phyloP scores from a whole-genome alignment of 148 eudicot species.

The Fagopyrum tataricum region DNA sequence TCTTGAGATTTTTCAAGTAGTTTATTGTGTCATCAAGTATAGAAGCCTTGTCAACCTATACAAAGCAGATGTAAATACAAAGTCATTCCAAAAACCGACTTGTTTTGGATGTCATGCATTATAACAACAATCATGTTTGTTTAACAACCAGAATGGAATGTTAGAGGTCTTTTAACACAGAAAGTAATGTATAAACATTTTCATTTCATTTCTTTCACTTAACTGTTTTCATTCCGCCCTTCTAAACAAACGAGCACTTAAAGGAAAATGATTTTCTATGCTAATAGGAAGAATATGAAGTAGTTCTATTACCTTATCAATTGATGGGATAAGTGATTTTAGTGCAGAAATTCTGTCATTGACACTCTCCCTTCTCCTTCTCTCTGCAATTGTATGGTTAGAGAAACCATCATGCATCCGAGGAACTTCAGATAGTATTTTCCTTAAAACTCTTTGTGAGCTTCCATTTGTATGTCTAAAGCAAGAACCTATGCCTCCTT shows the following conservation, averaged over 20 bases:
- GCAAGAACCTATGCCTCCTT: slow-evolving; percentile 11
- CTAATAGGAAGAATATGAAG: slow-evolving; percentile 21
- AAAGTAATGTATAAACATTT: too few species aligned
- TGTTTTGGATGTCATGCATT: too few species aligned
- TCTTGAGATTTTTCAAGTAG: slow-evolving; percentile 52
- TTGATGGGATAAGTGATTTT: slow-evolving; percentile 52
- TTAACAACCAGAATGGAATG: too few species aligned
- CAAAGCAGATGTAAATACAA: neutral
- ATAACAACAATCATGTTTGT: too few species aligned
- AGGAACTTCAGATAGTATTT: slow-evolving; percentile 54
- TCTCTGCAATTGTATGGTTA: slow-evolving; percentile 45
- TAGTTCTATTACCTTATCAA: slow-evolving; percentile 41
- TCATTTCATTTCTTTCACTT: too few species aligned
- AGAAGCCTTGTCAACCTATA: slow-evolving; percentile 69
- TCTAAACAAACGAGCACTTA: too few species aligned
- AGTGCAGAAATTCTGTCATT: slow-evolving; percentile 49
- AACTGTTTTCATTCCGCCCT: too few species aligned
- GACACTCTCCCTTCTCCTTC: slow-evolving; percentile 45
- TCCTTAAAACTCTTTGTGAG: slow-evolving; percentile 54
- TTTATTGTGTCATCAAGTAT: slow-evolving; percentile 64
- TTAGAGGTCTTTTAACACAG: too few species aligned
- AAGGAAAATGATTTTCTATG: too few species aligned
- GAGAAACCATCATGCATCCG: slow-evolving; percentile 28
- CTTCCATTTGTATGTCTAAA: slow-evolving; percentile 17
- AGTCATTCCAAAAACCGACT: slow-evolving; percentile 23